Conservation (phyloP, 73 alveolate species). For the Paramecium sexaurelia region DNA sequence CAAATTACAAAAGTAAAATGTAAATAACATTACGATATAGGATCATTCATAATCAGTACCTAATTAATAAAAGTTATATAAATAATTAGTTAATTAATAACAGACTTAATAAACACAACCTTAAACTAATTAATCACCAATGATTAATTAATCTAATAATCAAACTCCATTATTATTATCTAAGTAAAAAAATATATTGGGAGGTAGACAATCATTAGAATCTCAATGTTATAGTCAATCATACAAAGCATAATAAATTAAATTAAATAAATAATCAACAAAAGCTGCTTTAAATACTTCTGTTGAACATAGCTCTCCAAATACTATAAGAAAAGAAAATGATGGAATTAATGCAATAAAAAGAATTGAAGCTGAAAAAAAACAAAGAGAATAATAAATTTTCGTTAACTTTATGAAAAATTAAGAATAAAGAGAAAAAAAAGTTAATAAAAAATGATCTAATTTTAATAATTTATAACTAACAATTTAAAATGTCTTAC, state of each 20-base stretch:
- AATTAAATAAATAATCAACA: background rate
- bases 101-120: background rate
- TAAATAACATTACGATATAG: background rate
- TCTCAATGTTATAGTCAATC: background rate
- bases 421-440: background rate
- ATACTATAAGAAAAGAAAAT: background rate
- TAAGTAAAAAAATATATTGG: background rate
- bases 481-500: constrained; percentile 89
- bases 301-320: constrained; percentile 20
- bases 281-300: background rate
- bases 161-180: background rate
- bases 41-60: background rate
- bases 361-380: background rate
- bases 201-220: background rate
- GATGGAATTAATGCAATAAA: background rate
- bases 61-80: background rate
- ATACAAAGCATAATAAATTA: background rate
- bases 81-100: background rate
- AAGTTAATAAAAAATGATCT: background rate
- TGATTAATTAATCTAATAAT: background rate
- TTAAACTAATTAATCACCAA: background rate
- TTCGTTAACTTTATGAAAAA: background rate
- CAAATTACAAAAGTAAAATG: background rate
- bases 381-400: background rate
- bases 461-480: background rate